Base-by-base conservation (phyloP, 371 early-diverging fungal genomes). In the Actinomucor elegans region DNA sequence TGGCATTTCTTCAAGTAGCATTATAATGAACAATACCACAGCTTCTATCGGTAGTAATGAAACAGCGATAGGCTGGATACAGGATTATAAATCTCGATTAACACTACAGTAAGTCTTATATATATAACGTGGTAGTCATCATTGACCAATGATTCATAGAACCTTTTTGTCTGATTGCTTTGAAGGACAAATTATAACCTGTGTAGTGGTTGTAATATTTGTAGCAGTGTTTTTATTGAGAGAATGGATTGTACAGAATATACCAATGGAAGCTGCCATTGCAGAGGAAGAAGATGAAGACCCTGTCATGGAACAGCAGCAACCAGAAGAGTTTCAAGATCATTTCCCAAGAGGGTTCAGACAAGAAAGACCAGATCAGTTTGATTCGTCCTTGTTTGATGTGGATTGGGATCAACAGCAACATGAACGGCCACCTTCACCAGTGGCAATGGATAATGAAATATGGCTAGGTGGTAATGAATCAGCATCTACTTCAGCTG, bases 231-330 rank as follows among this genome's bases (percentile, higher is more conserved):
- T 93, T 57, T 73, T 90, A 28, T 68, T 94, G 32, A 87, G 91
- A 21, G 96, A 96, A 67, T 94, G 93, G 88, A 86, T 94, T 15
- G 73, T 87, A 17, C 86, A 91, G 50, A 90, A 94, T 56, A 83
- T 89, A 12, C 87, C 87, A 2, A 54, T 60, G 43, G 50, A 48
- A 14, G 32, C 36, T 4, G 45, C 46, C 2, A 47, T 58, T 4
- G 34, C 28, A 15, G 56, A 41, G 9, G 43, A 55, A 31, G 47
- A 54, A 1, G 35, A 35, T 12, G 36, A 33, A 12, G 14, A 36
- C 12, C 29, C 18, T 4, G 27, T 29, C n/a, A 36, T 54, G 2
- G 23, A 11, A 41, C 49, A 35, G 18, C 51, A 12, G 12, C 46
- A 46, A n/a, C 38, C 21, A 14, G 21, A 33, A 32, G 11, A 31